A percentile compares a stretch with the other conserved stretches of the same genome.
Conservation (phyloP, 495 filamentous ascomycete species). For the Arthonia radiata region DNA sequence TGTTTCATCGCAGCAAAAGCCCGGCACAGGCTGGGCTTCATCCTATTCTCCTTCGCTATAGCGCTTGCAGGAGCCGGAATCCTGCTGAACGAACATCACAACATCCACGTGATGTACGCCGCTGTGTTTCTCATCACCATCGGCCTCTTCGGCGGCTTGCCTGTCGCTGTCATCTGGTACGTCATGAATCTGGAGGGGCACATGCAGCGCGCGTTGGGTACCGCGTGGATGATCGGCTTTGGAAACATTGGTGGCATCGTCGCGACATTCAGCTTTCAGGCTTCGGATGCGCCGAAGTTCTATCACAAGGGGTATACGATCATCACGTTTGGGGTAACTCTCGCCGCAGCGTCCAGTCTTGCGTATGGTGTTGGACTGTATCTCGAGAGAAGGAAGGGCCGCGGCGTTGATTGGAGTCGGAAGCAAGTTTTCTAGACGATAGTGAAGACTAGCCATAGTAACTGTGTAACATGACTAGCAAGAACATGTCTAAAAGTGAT, state of each 20-base stretch:
- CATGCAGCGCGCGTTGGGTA: constrained; percentile 56
- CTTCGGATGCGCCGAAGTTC: constrained; percentile 34
- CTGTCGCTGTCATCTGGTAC: constrained; percentile 78
- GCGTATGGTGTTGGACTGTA: too few relatives aligned
- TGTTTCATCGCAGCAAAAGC: constrained; percentile 42
- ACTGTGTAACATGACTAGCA: too few relatives aligned
- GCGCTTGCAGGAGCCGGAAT: constrained; percentile 47
- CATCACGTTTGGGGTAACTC: too few relatives aligned
- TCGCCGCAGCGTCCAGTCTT: too few relatives aligned
- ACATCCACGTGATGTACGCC: constrained; percentile 36
- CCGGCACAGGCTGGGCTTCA: constrained; percentile 42
- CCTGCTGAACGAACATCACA: constrained; percentile 32
- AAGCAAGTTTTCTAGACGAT: too few relatives aligned
- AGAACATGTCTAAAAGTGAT: too few relatives aligned
- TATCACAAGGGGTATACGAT: constrained; percentile 60
- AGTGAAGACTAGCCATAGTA: too few relatives aligned
- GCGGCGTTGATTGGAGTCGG: too few relatives aligned
- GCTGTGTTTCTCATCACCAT: constrained; percentile 47
- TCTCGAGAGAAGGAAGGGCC: too few relatives aligned
- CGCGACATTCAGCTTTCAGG: constrained; percentile 57
- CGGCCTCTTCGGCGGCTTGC: constrained; percentile 41
- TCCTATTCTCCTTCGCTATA: constrained; percentile 35
- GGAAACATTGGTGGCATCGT: constrained; percentile 94
- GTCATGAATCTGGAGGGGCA: constrained; percentile 58
- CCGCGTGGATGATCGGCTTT: constrained; percentile 75